phyloP scores from a whole-genome alignment of 495 filamentous ascomycete species.

The Letharia lupina region DNA sequence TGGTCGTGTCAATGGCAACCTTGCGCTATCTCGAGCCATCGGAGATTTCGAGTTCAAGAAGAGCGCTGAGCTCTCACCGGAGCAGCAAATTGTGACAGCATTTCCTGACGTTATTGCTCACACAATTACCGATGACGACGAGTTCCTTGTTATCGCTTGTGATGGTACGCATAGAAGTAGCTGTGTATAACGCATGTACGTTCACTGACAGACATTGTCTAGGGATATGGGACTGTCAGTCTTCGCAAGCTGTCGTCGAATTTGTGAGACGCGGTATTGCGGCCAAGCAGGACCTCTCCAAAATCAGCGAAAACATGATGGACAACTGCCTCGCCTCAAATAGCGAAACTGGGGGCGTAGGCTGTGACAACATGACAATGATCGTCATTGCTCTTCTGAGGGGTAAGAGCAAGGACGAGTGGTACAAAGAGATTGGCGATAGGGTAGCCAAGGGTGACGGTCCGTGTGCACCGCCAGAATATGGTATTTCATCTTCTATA shows the following conservation, averaged over 20 bases:
- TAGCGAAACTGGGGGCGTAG: constrained; percentile 94
- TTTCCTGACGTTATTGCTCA: constrained; percentile 89
- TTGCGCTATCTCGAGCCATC: constrained; percentile 94
- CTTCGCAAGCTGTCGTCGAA: constrained; percentile 92
- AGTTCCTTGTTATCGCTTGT: constrained; percentile 94
- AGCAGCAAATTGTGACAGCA: constrained; percentile 96
- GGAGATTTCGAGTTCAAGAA: constrained; percentile 99
- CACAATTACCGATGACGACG: constrained; percentile 84
- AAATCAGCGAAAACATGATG: constrained; percentile 99
- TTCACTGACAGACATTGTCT: constrained; percentile 1
- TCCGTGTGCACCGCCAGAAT: constrained; percentile 97
- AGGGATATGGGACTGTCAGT: constrained; percentile 99
- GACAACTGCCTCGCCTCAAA: constrained; percentile 96
- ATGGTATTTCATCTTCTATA: constrained; percentile 69
- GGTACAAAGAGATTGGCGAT: constrained; percentile 92
- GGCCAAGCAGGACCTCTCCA: constrained; percentile 83
- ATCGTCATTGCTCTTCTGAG: constrained; percentile 78
- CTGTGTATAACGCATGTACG: not conserved
- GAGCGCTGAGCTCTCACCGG: constrained; percentile 88
- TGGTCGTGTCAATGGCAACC: constrained; percentile 91
- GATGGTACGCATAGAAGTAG: constrained; percentile 57
- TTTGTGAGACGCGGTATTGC: constrained; percentile 94
- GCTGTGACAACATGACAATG: constrained; percentile 99
- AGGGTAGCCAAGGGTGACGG: constrained; percentile 95
- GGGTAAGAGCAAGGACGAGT: constrained; percentile 90